These are phyloP conservation scores for Cadophora sp. DNA, from an alignment of 2,329 filamentous ascomycete genomes.

Conservation along the genomic window DNA sequence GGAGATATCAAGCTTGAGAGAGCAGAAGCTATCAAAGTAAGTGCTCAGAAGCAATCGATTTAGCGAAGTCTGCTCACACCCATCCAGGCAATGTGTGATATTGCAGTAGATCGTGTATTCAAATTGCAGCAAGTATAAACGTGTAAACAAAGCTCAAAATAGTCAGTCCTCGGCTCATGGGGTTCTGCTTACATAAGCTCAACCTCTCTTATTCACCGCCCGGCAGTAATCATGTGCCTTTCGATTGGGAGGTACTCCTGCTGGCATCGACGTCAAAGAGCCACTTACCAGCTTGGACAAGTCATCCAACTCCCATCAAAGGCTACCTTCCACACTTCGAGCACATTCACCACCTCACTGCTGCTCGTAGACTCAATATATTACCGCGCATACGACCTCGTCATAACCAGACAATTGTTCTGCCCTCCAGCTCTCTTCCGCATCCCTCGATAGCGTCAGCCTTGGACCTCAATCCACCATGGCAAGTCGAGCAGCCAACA, in stretches of 20 bases:
- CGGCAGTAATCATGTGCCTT: no score
- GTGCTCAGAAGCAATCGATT: background rate
- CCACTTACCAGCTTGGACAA: no score
- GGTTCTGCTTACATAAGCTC: no score
- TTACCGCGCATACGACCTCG: background rate
- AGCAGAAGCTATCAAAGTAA: constrained; percentile 74
- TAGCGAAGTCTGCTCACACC: constrained; percentile 28
- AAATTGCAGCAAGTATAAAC: constrained; percentile 17
- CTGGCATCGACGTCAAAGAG: no score
- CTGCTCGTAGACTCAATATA: no score
- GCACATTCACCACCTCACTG: no score
- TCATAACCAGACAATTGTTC: background rate
- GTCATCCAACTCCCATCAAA: no score
- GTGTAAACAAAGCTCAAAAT: no score
- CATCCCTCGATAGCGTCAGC: constrained; percentile 6
- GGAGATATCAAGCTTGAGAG: constrained; percentile 73
- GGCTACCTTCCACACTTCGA: no score
- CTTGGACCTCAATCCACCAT: constrained; percentile 50
- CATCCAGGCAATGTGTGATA: constrained; percentile 80
- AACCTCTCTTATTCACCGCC: no score
- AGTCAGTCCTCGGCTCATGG: no score
- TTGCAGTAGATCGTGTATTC: constrained; percentile 78
- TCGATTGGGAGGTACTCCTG: no score
- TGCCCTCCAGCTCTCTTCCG: background rate
- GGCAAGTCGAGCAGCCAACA: constrained; percentile 76